phyloP scores from a whole-genome alignment of 768 basidiomycete genomes.

The Lactarius pseudohatsudake region DNA sequence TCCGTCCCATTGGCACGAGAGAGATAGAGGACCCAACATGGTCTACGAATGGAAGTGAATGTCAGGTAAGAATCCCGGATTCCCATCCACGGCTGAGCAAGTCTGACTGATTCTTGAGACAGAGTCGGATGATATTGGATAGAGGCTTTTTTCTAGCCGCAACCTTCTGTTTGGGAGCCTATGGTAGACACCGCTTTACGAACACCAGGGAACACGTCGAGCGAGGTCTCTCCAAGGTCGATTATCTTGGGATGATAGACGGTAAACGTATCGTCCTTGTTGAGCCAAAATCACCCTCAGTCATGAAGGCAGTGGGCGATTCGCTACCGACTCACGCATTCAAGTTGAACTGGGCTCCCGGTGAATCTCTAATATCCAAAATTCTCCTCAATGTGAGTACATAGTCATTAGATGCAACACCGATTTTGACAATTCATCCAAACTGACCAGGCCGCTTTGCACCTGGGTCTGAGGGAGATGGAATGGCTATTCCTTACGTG shows the following conservation, averaged over 20 bases:
- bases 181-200: neutral
- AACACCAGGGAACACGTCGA: neutral
- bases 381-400: conserved; percentile 2
- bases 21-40: neutral
- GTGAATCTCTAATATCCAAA: neutral
- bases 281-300: conserved; percentile 7
- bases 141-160: neutral
- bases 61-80: neutral
- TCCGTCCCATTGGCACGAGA: too few species aligned
- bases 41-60: neutral
- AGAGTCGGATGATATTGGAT: neutral
- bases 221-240: neutral
- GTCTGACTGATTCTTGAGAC: neutral
- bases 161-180: neutral
- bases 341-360: neutral
- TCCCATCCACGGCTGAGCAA: neutral
- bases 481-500: conserved; percentile 6
- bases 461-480: neutral
- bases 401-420: neutral
- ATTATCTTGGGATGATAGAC: neutral
- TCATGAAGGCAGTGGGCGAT: neutral
- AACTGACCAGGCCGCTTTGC: neutral
- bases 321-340: neutral
- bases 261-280: neutral
- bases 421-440: too few species aligned